phyloP scores from a whole-genome alignment of 345 rosid genomes.

The Bruguiera gymnorhiza region DNA sequence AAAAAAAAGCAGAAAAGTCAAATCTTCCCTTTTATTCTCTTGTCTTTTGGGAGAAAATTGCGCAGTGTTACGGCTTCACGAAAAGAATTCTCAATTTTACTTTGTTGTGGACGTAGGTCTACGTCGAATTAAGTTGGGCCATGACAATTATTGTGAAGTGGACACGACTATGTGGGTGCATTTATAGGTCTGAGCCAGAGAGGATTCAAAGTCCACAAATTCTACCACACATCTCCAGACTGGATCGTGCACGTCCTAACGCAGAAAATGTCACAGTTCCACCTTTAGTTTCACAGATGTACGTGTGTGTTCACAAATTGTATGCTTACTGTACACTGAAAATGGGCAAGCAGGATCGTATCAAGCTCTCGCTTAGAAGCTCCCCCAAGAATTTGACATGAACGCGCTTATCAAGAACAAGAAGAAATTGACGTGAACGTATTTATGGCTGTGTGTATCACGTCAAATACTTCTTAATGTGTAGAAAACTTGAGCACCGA shows the following conservation, averaged over 20 bases:
- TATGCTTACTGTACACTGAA: not conserved
- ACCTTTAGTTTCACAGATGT: not conserved
- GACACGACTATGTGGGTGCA: not conserved
- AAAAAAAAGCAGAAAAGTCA: constrained; percentile 5
- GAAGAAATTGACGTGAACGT: too few relatives aligned
- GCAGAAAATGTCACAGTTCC: not conserved
- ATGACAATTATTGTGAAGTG: constrained; percentile 21
- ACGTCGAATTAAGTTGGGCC: constrained; percentile 16
- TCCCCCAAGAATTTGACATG: not conserved
- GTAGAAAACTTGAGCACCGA: not conserved
- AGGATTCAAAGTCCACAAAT: constrained; percentile 8
- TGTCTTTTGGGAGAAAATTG: constrained; percentile 14
- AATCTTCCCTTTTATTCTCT: constrained; percentile 10
- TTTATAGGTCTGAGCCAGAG: not conserved
- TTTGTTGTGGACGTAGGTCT: constrained; percentile 1
- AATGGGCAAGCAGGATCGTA: not conserved
- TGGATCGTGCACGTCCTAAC: not conserved
- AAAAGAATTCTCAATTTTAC: too few relatives aligned
- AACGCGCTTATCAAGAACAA: too few relatives aligned
- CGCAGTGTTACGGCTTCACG: too few relatives aligned
- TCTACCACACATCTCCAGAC: constrained; percentile 18
- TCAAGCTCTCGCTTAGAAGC: too few relatives aligned
- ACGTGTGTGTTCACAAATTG: not conserved
- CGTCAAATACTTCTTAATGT: not conserved
- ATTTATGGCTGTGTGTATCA: not conserved